Base-by-base conservation (phyloP, 495 filamentous ascomycete species). In the Staphylotrichum tortipilum region DNA sequence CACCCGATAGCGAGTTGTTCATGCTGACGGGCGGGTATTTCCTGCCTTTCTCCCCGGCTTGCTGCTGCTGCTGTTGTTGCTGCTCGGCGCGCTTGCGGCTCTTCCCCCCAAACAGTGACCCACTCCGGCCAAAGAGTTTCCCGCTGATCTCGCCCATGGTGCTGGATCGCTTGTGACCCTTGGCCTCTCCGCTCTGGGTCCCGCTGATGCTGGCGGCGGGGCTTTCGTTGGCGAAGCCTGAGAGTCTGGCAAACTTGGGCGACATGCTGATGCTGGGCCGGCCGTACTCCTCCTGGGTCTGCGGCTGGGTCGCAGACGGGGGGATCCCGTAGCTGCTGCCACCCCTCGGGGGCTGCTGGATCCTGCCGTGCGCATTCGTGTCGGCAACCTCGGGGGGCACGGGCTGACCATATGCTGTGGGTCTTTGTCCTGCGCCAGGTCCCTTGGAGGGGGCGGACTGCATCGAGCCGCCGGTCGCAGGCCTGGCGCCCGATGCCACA, bases 331-430 rank as follows among this genome's bases (percentile, higher is more conserved):
- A 94, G 50, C 80, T 79, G 62, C 84, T 88, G 14, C 70, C 75
- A 54, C 78, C 83, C 31, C 68, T 66, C 15, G 89, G 89, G 61
- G 92, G 92, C 64, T 94, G 90, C 49, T 89, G 82, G 51, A 98
- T 84, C 55, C 85, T 84, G 52, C 88, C 92, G 68, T 95, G 85
- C 30, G 81, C 91, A 72, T 94, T 95, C 33, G 89, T 90, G 62
- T 84, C 82, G 46, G 88, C 89, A 55, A 96, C 80, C 52, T 86
- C 84, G 26, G 92, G 89, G 47, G 87, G 87, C 57, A 85, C 80
- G 38, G 92, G 91, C 68, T 88, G 86, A 55, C 86, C 85, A 63
- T 98, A 96, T 43, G 88, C 94, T n/a, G n/a, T 43, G 86, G 84
- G 53, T 89, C 77, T 26, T 88, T 86, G 53, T 84, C 82, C 45